phyloP scores from a whole-genome alignment of 257 asterid genomes.

The Jasminum sambac region DNA sequence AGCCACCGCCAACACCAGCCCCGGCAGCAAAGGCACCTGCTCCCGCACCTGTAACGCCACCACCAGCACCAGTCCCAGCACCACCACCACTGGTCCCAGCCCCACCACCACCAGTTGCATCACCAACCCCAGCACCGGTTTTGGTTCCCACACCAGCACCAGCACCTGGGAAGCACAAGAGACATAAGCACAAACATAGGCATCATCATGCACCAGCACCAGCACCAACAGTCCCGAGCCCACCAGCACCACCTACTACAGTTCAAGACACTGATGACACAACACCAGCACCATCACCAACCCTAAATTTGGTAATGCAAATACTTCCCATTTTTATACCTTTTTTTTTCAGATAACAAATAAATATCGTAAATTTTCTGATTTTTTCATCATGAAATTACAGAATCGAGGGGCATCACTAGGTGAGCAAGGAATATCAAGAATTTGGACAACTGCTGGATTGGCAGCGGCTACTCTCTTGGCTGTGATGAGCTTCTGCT shows the following conservation, averaged over 20 bases:
- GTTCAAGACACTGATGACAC: constrained; percentile 52
- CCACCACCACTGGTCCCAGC: constrained; percentile 58
- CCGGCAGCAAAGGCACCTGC: constrained; percentile 47
- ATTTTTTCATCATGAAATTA: constrained; percentile 22
- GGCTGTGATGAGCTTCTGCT: constrained; percentile 44
- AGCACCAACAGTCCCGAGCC: constrained; percentile 74
- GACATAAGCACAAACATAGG: constrained; percentile 44
- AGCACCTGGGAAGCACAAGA: constrained; percentile 44
- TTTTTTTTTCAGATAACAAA: background rate
- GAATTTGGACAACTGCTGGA: constrained; percentile 50
- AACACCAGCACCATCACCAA: constrained; percentile 88
- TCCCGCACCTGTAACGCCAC: constrained; percentile 49
- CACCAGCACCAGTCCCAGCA: constrained; percentile 53
- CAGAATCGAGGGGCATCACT: constrained; percentile 66
- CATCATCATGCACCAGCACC: constrained; percentile 90
- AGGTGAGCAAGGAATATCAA: constrained; percentile 50
- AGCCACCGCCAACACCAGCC: constrained; percentile 50
- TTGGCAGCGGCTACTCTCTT: constrained; percentile 48
- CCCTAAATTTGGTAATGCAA: constrained; percentile 59
- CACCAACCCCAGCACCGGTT: constrained; percentile 57
- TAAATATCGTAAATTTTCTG: constrained; percentile 23
- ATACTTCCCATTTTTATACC: background rate
- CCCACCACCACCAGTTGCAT: constrained; percentile 36
- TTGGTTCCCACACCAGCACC: constrained; percentile 67
- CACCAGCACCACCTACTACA: constrained; percentile 94